Evolutionary conservation across 768 basidiomycete genomes (phyloP).

Genomic region (Agaricus blazei): DNA sequence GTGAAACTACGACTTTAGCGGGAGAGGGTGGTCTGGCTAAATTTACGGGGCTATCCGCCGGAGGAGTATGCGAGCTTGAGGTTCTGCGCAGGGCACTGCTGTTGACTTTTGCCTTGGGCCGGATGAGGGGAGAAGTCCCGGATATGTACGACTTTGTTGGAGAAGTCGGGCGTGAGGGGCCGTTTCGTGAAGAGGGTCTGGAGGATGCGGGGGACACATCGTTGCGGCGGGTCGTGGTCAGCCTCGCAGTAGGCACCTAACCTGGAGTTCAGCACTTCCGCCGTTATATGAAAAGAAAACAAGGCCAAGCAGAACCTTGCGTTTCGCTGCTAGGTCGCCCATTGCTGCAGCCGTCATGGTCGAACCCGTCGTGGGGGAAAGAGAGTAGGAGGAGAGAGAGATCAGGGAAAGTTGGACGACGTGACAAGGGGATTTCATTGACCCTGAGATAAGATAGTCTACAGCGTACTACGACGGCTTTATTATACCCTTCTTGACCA

Average conservation of each 20-base stretch:
- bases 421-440: background rate
- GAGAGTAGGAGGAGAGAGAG: background rate
- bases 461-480: constrained; percentile 9
- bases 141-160: constrained; percentile 25
- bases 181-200: constrained; percentile 23
- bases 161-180: constrained; percentile 42
- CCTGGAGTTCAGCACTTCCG: constrained; percentile 10
- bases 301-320: constrained; percentile 7
- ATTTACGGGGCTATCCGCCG: background rate
- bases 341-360: background rate
- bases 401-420: background rate
- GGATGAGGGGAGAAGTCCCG: constrained; percentile 16
- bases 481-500: constrained; percentile 39
- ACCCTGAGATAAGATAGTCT: constrained; percentile 10
- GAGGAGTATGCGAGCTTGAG: constrained; percentile 10
- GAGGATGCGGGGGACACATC: constrained; percentile 28
- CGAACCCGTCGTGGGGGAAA: background rate
- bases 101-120: constrained; percentile 62
- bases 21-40: constrained; percentile 36
- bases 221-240: constrained; percentile 16
- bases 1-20: constrained; percentile 25
- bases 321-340: background rate
- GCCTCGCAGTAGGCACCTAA: constrained; percentile 48
- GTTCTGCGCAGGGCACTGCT: constrained; percentile 36
- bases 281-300: background rate